These are phyloP conservation scores for Solanum chiquidenum DNA, from an alignment of 257 asterid genomes.

Conservation along the genomic window DNA sequence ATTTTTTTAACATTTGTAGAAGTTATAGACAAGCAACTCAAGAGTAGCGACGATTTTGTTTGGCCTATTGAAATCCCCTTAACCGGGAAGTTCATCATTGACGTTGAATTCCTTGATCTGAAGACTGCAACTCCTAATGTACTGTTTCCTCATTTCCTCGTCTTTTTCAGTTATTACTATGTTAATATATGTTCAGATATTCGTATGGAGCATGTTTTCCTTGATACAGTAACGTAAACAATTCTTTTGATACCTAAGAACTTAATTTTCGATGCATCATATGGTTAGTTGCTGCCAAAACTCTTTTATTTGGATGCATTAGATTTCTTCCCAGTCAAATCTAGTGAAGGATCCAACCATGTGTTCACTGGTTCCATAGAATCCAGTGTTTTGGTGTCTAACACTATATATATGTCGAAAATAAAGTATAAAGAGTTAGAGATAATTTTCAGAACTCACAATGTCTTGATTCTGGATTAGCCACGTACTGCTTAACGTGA, in stretches of 20 bases:
- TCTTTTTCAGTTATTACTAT: background rate
- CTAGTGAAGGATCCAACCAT: background rate
- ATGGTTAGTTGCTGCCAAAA: background rate
- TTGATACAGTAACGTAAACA: background rate
- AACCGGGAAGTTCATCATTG: constrained; percentile 83
- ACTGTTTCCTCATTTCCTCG: constrained; percentile 6
- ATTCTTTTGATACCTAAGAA: background rate
- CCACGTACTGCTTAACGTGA: background rate
- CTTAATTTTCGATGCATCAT: background rate
- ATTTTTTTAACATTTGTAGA: constrained; percentile 25
- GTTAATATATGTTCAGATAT: background rate
- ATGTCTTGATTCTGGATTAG: background rate
- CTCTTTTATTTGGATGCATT: background rate
- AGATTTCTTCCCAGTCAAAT: background rate
- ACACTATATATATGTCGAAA: background rate
- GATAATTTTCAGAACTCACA: background rate
- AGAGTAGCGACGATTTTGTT: constrained; percentile 70
- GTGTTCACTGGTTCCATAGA: background rate
- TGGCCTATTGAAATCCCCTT: constrained; percentile 74
- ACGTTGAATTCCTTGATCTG: constrained; percentile 86
- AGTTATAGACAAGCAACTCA: constrained; percentile 64
- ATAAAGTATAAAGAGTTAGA: background rate
- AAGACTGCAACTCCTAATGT: constrained; percentile 59
- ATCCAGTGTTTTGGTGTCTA: background rate
- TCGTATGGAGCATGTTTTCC: background rate